phyloP scores from a whole-genome alignment of 73 alveolate genomes.

The Halteria grandinella region DNA sequence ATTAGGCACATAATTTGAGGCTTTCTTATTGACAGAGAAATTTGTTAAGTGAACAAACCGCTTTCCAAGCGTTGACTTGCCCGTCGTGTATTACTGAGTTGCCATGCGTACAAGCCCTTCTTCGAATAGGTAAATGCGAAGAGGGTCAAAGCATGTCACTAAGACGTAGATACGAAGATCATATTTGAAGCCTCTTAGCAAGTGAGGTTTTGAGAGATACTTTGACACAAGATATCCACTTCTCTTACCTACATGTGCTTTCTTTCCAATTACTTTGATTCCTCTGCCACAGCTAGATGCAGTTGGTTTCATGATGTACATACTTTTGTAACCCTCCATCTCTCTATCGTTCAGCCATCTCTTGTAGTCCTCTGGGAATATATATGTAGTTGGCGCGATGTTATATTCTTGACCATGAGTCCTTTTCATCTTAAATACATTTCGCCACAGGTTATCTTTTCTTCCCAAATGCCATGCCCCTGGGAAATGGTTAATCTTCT shows the following conservation, averaged over 20 bases:
- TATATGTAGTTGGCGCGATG: conserved; percentile 86
- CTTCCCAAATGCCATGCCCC: conserved; percentile 89
- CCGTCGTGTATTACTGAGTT: conserved; percentile 86
- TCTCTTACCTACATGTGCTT: conserved; percentile 69
- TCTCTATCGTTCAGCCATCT: conserved; percentile 78
- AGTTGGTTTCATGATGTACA: conserved; percentile 93
- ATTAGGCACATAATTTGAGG: conserved; percentile 74
- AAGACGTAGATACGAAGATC: conserved; percentile 92
- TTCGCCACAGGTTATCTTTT: conserved; percentile 83
- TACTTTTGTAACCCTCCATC: conserved; percentile 66
- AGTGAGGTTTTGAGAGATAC: conserved; percentile 92
- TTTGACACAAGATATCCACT: conserved; percentile 83
- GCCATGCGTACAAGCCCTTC: conserved; percentile 98
- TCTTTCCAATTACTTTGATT: conserved; percentile 82
- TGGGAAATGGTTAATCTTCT: conserved; percentile 89
- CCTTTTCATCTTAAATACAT: conserved; percentile 71
- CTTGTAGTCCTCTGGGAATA: conserved; percentile 86
- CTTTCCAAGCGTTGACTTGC: conserved; percentile 67
- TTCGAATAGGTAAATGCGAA: conserved; percentile 91
- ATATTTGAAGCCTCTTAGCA: conserved; percentile 89
- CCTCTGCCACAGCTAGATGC: conserved; percentile 96
- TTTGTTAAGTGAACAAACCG: conserved; percentile 96
- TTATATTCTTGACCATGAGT: conserved; percentile 71
- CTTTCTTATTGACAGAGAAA: conserved; percentile 88
- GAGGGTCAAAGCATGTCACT: conserved; percentile 94